Evolutionary conservation across 2,329 filamentous ascomycete genomes (phyloP), one percentile per base, ranked within the genome.

Genomic region (Xenoacremonium recifei): DNA sequence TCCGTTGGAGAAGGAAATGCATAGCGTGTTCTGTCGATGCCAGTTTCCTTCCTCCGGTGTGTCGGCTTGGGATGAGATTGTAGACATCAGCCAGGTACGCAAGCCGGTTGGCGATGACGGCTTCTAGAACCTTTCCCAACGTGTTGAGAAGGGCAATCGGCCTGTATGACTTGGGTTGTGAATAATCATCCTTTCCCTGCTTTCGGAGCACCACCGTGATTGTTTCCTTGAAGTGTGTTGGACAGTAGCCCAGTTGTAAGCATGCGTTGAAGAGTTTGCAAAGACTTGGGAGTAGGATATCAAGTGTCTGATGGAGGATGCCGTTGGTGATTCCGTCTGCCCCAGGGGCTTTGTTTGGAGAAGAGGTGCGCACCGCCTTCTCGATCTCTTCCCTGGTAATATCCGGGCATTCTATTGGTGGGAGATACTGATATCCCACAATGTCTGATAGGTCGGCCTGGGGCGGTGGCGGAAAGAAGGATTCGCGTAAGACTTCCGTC

Each of bases 301-400:
- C 38, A 5, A 49, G 27, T 30, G 31, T 45, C 37, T 53, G 11
- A 27, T 54, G 39, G 12, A 54, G 44, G 25, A 45, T 40, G 13
- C 34, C 33, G 30, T 57, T 55, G n/a, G 45, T 51, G 36, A 57
- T 49, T 18, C 47, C 35, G 32, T 55, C 41, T 17, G 36, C 23
- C 13, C 52, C 44, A 32, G 45, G 46, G 11, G 47, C 49, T 42
- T 50, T 55, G 29, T n/a, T n/a, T n/a, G n/a, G n/a, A n/a, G n/a
- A n/a, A n/a, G n/a, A n/a, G n/a, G n/a, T n/a, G n/a, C n/a, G n/a
- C n/a, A n/a, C n/a, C n/a, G n/a, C n/a, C n/a, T n/a, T n/a, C n/a
- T n/a, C n/a, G n/a, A n/a, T n/a, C n/a, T n/a, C n/a, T n/a, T n/a
- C n/a, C n/a, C n/a, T n/a, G n/a, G n/a, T n/a, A n/a, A n/a, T n/a